A percentile compares a stretch with the other conserved stretches of the same genome.
These are phyloP conservation scores for Chamaecyparis obtusa DNA, from an alignment of 75 land plant species.

Conservation along the genomic window DNA sequence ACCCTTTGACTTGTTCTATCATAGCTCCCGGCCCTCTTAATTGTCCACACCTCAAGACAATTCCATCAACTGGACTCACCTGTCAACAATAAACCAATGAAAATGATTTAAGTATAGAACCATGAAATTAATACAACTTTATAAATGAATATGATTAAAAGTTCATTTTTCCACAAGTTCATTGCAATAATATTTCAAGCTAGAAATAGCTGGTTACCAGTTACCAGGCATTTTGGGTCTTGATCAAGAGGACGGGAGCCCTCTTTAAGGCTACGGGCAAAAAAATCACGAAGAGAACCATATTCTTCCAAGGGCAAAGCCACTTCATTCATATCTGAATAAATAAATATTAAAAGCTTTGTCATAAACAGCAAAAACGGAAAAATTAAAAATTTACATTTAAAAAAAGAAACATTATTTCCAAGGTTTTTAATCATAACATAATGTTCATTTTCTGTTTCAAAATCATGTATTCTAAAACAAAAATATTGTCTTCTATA, in stretches of 20 bases:
- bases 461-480: not conserved
- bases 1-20: conserved; percentile 98
- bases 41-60: conserved; percentile 68
- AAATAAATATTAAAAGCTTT: not conserved
- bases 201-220: conserved; percentile 55
- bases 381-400: not conserved
- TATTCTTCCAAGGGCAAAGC: conserved; percentile 79
- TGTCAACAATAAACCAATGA: conserved; percentile 21
- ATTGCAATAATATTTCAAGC: conserved; percentile 8
- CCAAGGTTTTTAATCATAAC: not conserved
- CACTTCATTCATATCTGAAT: conserved; percentile 76
- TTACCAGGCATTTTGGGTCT: conserved; percentile 82
- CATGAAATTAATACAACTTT: not conserved
- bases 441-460: not conserved
- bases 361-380: not conserved
- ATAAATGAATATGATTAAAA: not conserved
- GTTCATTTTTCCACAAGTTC: not conserved
- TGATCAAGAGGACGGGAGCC: conserved; percentile 79
- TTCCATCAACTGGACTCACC: conserved; percentile 99
- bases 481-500: not conserved
- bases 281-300: conserved; percentile 80
- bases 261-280: conserved; percentile 71
- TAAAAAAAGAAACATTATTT: not conserved
- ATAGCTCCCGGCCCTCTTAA: conserved; percentile 65
- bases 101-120: not conserved